These are phyloP conservation scores for Candida sphagnicola DNA, from an alignment of 805 yeast species.

Conservation along the genomic window DNA sequence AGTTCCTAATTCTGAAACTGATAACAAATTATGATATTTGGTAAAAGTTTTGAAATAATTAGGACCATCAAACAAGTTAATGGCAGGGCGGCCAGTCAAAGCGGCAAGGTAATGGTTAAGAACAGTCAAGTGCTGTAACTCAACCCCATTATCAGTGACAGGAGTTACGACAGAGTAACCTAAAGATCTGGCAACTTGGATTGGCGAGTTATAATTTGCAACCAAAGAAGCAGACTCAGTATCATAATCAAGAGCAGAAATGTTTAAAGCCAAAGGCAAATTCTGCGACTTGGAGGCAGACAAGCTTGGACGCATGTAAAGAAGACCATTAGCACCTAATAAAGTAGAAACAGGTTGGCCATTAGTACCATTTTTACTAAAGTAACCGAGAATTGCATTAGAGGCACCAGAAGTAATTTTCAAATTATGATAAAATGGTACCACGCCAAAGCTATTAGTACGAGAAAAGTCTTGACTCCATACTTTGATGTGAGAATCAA, in stretches of 20 bases:
- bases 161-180: slow-evolving; percentile 71
- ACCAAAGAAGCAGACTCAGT: slow-evolving; percentile 46
- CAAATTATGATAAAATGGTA: slow-evolving; percentile 57
- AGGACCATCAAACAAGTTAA: slow-evolving; percentile 81
- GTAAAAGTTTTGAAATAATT: slow-evolving; percentile 51
- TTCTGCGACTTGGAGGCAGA: slow-evolving; percentile 19
- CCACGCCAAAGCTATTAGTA: slow-evolving; percentile 48
- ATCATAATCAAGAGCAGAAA: slow-evolving; percentile 75
- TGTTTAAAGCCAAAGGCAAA: slow-evolving; percentile 64
- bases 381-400: slow-evolving; percentile 70
- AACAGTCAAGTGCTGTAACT: slow-evolving; percentile 64
- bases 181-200: slow-evolving; percentile 58
- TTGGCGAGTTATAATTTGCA: slow-evolving; percentile 60
- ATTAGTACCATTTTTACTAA: slow-evolving; percentile 28
- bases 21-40: slow-evolving; percentile 40
- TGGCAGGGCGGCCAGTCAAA: slow-evolving; percentile 47
- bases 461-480: slow-evolving; percentile 56
- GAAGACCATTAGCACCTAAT: slow-evolving; percentile 64
- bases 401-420: slow-evolving; percentile 87
- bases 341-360: slow-evolving; percentile 44
- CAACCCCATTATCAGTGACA: slow-evolving; percentile 42
- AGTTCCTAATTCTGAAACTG: slow-evolving; percentile 38
- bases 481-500: slow-evolving; percentile 54
- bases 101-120: slow-evolving; percentile 60
- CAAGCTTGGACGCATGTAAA: slow-evolving; percentile 63